phyloP scores from a whole-genome alignment of 2,329 filamentous ascomycete species.

The Penicillium sp. region DNA sequence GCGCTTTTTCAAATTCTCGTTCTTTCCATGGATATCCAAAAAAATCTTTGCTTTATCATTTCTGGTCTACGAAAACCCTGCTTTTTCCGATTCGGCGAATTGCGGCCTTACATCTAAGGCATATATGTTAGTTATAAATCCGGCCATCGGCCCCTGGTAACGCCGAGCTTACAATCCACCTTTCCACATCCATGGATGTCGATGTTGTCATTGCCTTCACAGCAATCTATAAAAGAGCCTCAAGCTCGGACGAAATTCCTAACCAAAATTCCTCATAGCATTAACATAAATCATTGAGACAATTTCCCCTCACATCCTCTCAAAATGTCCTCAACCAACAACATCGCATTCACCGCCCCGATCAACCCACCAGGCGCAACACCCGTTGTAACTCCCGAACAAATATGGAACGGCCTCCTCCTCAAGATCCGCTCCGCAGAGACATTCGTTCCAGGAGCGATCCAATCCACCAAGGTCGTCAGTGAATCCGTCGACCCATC shows the following conservation, averaged over 20 bases:
- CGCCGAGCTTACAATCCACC: slow-evolving; percentile 7
- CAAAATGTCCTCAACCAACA: slow-evolving; percentile 30
- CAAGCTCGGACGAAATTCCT: no score
- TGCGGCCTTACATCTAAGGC: neutral
- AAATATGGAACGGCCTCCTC: slow-evolving; percentile 39
- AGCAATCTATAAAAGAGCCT: neutral
- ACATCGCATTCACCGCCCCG: slow-evolving; percentile 40
- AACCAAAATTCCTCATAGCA: neutral
- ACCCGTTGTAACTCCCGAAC: slow-evolving; percentile 31
- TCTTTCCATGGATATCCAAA: neutral
- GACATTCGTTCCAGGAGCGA: slow-evolving; percentile 32
- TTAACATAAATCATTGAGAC: neutral
- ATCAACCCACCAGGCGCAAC: slow-evolving; percentile 37
- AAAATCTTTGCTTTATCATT: neutral
- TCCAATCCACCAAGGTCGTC: slow-evolving; percentile 30
- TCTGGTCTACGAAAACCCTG: neutral
- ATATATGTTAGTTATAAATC: neutral
- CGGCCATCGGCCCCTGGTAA: neutral
- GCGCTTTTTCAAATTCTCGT: neutral
- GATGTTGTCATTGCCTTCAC: slow-evolving; percentile 4
- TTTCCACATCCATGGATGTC: slow-evolving; percentile 1
- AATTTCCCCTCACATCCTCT: neutral
- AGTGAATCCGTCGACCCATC: slow-evolving; percentile 24
- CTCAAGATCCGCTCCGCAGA: slow-evolving; percentile 33
- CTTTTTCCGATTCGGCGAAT: neutral